Evolutionary conservation across 2,329 filamentous ascomycete species (phyloP), one percentile per base, ranked within the genome.

Genomic region (Fusarium palustre): DNA sequence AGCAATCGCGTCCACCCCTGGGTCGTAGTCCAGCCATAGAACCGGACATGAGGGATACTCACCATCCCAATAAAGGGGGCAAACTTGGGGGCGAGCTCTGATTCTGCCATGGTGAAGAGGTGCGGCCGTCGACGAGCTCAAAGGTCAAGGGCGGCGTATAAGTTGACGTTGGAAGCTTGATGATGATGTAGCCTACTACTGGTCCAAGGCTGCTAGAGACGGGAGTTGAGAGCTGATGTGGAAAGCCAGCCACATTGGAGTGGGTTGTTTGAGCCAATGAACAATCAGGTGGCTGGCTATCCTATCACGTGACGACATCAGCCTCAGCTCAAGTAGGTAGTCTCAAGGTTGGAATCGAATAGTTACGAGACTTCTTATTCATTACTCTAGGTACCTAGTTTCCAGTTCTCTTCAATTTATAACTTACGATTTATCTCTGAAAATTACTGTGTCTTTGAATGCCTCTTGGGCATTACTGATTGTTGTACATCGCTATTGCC

Each of bases 31-130:
- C 49, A 56, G 33, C 25, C 15, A 59, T 49, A 57, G 47, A 54
- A 49, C 48, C 52, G 52, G 55, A 31, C 20, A 43, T 15, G 41
- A 41, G 30, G 22, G 16, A 38, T 57, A 83, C 90, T 82, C 85
- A 94, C 92, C 91, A 95, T 93, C 84, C 92, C 92, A 79, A 95
- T 87, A 84, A 95, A 96, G 75, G 92, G 92, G 83, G 92, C 92
- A 79, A 94, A 95, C 82, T 92, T 92, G 75, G 92, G 92, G 63
- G 90, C 84, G 67, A 89, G 81, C 72, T 90, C 88, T 72, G 86
- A 75, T 57, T 79, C 83, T 63, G 80, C 81, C 87, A 88, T 88
- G 67, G 49, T 81, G 70, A 73, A 60, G 55, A 69, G 55, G 59
- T 64, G 64, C 61, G 60, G 60, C 69, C 68, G 66, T 69, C 49